Evolutionary conservation across 345 rosid genomes (phyloP).

Genomic region (Acer yangbiense): DNA sequence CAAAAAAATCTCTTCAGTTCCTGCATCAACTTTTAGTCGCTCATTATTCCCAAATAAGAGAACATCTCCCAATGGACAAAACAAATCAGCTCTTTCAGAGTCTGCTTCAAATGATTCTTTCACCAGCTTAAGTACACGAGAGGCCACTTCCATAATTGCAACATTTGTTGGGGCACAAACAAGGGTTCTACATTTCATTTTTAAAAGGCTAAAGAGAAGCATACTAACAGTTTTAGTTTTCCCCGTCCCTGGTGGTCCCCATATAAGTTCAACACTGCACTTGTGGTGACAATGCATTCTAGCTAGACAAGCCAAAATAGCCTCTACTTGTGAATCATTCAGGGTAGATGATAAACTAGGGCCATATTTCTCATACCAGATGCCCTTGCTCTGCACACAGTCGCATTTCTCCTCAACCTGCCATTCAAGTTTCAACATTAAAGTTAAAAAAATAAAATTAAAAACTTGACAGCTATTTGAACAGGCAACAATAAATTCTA

Average conservation of each 20-base stretch:
- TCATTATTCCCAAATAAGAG: slow-evolving; percentile 48
- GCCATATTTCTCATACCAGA: background rate
- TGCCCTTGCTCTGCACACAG: slow-evolving; percentile 4
- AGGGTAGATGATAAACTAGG: slow-evolving; percentile 19
- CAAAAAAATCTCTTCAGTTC: slow-evolving; percentile 38
- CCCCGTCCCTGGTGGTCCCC: slow-evolving; percentile 70
- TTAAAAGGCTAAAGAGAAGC: slow-evolving; percentile 36
- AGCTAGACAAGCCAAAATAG: slow-evolving; percentile 29
- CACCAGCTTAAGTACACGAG: slow-evolving; percentile 41
- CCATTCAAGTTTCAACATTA: slow-evolving; percentile 6
- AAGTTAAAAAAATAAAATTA: background rate
- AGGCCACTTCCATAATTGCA: slow-evolving; percentile 45
- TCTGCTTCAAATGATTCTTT: slow-evolving; percentile 22
- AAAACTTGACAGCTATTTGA: background rate
- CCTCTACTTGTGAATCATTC: slow-evolving; percentile 38
- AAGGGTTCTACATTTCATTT: slow-evolving; percentile 39
- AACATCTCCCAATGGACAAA: slow-evolving; percentile 32
- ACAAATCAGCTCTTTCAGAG: slow-evolving; percentile 7
- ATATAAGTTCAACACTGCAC: slow-evolving; percentile 39
- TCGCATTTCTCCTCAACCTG: slow-evolving; percentile 36
- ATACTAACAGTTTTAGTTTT: slow-evolving; percentile 46
- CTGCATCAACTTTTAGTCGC: slow-evolving; percentile 33
- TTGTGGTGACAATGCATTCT: slow-evolving; percentile 29
- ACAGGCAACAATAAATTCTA: background rate
- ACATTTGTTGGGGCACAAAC: slow-evolving; percentile 53